Conservation (phyloP, 1,139 yeast genomes). For the Scheffersomyces titani region DNA sequence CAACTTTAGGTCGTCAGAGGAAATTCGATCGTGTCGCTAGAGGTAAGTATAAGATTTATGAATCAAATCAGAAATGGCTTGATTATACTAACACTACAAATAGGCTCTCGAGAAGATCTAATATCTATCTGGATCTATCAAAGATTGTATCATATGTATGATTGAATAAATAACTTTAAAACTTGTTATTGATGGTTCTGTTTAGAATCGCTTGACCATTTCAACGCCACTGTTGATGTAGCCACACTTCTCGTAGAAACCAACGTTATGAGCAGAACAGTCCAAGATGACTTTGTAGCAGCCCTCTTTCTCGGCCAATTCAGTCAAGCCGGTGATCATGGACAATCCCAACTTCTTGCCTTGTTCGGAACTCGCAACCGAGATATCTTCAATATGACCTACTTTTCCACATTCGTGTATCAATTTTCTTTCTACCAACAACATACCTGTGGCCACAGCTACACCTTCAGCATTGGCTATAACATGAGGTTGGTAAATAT, state of each 20-base stretch:
- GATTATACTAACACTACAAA: slow-evolving; percentile 7
- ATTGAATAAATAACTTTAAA: not conserved
- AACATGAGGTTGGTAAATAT: slow-evolving; percentile 61
- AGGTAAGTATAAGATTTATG: slow-evolving; percentile 37
- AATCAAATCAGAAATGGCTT: not conserved
- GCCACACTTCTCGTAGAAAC: slow-evolving; percentile 89
- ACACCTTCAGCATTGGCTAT: slow-evolving; percentile 49
- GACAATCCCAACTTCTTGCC: slow-evolving; percentile 78
- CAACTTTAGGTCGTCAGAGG: slow-evolving; percentile 52
- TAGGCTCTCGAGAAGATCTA: slow-evolving; percentile 27
- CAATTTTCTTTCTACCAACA: slow-evolving; percentile 58
- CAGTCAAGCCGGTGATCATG: slow-evolving; percentile 63
- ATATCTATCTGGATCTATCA: not conserved
- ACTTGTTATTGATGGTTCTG: slow-evolving; percentile 3
- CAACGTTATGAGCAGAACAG: slow-evolving; percentile 78
- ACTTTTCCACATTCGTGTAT: slow-evolving; percentile 81
- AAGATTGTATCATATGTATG: slow-evolving; percentile 2
- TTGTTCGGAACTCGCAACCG: slow-evolving; percentile 74
- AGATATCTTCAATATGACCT: slow-evolving; percentile 95
- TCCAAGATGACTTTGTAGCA: slow-evolving; percentile 91
- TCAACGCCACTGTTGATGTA: slow-evolving; percentile 66
- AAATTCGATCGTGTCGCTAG: slow-evolving; percentile 60
- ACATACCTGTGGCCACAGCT: slow-evolving; percentile 52
- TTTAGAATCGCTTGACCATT: slow-evolving; percentile 49
- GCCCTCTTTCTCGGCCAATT: slow-evolving; percentile 58